Base-by-base conservation (phyloP, 2,329 filamentous ascomycete genomes). In the Cercospora berteroae region DNA sequence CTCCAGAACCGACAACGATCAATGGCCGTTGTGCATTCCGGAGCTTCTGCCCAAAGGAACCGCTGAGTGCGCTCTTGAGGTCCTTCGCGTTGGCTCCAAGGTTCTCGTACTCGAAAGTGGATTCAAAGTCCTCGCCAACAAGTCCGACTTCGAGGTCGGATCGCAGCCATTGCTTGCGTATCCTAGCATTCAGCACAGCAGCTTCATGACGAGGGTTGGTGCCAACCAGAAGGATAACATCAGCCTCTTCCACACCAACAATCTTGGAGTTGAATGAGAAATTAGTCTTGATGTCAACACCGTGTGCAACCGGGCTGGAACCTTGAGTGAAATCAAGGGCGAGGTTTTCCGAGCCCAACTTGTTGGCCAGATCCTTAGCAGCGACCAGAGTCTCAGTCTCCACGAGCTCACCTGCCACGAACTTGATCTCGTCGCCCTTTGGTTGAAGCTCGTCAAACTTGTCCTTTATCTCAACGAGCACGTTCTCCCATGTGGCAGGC, bases 261-360 rank as follows among this genome's bases (percentile, higher is more conserved):
- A 99, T 96, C 80, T 87, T 92, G 42, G 94, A 97, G 87, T 99
- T 99, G 86, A 99, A 97, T 55, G 93, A 85, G 82, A 96, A 99
- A 84, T 95, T 99, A 67, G 93, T 92, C 72, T 94, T 92, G 67
- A 98, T 87, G 76, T 99, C 95, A 70, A 97, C 83, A 80, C 95
- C 95, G 81, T 99, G 95, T 39, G 94, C 91, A 70, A 97, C 83
- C 13, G 95, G 95, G 71, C 89, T 84, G 80, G 87, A 90, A 70
- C 95, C 95, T 65, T 88, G 88, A 44, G 93, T 92, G 78, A 94
- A 94, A 79, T 99, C 95, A 55, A 98, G 87, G 69, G 93, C 92
- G 69, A 99, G 85, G 80, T 98, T 99, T 74, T 99, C 95, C 3
- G 95, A 98, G 69, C 93, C 93, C 70, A 99, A 90, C 82, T 90